A percentile compares a stretch with the other conserved stretches of the same genome.
These are phyloP conservation scores for Pseudogymnoascus sp. DNA, from an alignment of 2,329 filamentous ascomycete genomes.

Conservation along the genomic window DNA sequence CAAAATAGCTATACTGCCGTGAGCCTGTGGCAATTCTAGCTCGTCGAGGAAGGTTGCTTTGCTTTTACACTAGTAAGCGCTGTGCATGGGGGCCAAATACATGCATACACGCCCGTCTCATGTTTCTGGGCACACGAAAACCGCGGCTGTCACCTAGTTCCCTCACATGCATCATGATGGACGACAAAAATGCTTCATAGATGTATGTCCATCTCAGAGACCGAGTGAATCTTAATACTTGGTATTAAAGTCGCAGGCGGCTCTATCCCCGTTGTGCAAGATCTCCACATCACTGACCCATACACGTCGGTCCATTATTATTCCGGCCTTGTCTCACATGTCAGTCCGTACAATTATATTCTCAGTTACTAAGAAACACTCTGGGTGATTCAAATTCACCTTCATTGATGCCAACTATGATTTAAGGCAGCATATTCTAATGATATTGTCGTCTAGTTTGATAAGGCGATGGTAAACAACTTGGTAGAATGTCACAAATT, in stretches of 20 bases:
- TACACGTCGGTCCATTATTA: not conserved
- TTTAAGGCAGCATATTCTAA: not conserved
- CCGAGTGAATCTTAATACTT: no score
- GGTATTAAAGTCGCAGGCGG: no score
- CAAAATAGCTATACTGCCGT: not conserved
- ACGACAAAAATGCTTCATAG: no score
- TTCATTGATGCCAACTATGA: not conserved
- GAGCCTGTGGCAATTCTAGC: not conserved
- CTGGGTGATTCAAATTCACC: not conserved
- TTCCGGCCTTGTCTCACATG: not conserved
- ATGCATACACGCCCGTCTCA: no score
- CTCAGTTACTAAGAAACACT: not conserved
- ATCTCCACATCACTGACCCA: no score
- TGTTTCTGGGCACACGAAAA: no score
- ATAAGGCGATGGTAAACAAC: not conserved
- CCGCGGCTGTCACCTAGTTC: no score
- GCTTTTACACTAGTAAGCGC: not conserved
- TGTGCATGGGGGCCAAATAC: not conserved
- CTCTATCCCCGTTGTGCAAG: no score
- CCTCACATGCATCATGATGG: no score
- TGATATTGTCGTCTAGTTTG: not conserved
- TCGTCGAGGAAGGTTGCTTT: not conserved
- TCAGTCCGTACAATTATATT: not conserved
- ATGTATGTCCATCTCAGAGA: no score
- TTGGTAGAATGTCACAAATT: not conserved